These are phyloP conservation scores for Colletotrichum musae DNA, from an alignment of 2,329 filamentous ascomycete species.

Conservation along the genomic window DNA sequence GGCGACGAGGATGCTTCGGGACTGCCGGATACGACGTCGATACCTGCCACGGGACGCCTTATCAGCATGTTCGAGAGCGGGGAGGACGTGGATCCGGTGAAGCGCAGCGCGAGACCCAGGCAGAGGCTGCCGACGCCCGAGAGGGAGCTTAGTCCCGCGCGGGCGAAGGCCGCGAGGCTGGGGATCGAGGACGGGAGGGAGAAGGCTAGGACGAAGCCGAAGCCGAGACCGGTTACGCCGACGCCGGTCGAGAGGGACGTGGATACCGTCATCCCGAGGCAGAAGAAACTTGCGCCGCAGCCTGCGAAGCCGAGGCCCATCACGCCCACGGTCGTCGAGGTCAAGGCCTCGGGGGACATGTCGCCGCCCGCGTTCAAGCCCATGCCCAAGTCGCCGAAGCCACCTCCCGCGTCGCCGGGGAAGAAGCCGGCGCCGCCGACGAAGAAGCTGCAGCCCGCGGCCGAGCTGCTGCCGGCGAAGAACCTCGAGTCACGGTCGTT, in stretches of 20 bases:
- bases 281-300: slow-evolving; percentile 1
- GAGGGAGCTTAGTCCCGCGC: slow-evolving; percentile 46
- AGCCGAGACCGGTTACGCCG: slow-evolving; percentile 24
- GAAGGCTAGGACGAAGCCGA: slow-evolving; percentile 43
- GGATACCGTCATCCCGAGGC: not conserved
- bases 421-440: not conserved
- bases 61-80: slow-evolving; percentile 76
- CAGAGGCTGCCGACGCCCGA: slow-evolving; percentile 51
- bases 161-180: slow-evolving; percentile 34
- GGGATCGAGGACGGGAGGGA: slow-evolving; percentile 8
- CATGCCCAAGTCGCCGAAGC: slow-evolving; percentile 4
- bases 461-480: not conserved
- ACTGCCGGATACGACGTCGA: slow-evolving; percentile 68
- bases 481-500: not conserved
- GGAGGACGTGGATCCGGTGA: slow-evolving; percentile 50
- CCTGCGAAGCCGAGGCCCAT: not conserved
- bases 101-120: slow-evolving; percentile 47
- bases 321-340: no score
- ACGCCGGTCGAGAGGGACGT: not conserved
- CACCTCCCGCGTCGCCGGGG: not conserved
- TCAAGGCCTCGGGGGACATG: no score
- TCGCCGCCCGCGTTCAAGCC: not conserved
- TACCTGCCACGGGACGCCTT: slow-evolving; percentile 74
- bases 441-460: not conserved
- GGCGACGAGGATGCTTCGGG: slow-evolving; percentile 49